These are phyloP conservation scores for Stagonosporopsis chrysanthemi DNA, from an alignment of 2,329 filamentous ascomycete genomes.

Conservation along the genomic window DNA sequence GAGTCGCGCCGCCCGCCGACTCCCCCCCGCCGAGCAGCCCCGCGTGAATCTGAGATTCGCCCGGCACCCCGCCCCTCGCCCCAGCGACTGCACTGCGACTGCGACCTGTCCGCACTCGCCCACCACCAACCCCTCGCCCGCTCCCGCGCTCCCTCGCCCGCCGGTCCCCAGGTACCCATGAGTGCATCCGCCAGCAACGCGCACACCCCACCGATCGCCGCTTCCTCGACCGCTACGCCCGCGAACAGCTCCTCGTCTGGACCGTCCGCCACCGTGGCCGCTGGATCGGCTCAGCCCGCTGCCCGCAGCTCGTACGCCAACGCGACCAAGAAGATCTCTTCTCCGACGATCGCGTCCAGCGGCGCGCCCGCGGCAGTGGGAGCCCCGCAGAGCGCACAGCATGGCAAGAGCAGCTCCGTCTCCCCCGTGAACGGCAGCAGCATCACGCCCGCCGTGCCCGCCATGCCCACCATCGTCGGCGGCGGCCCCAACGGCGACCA, in stretches of 20 bases:
- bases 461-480: conserved; percentile 67
- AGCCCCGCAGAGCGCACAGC: conserved; percentile 61
- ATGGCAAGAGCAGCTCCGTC: conserved; percentile 56
- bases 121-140: neutral
- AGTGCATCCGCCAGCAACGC: conserved; percentile 65
- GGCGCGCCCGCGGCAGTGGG: conserved; percentile 62
- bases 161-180: conserved; percentile 59
- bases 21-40: conserved; percentile 30
- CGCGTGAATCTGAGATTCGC: conserved; percentile 43
- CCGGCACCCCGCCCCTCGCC: conserved; percentile 27
- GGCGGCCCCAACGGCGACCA: conserved; percentile 79
- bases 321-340: conserved; percentile 64
- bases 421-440: conserved; percentile 85
- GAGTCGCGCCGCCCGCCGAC: conserved; percentile 36
- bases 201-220: conserved; percentile 57
- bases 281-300: conserved; percentile 64
- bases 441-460: conserved; percentile 72
- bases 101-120: conserved; percentile 9
- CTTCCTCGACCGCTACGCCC: conserved; percentile 57
- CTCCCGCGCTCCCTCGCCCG: conserved; percentile 19
- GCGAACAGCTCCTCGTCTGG: conserved; percentile 58
- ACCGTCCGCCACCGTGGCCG: conserved; percentile 58
- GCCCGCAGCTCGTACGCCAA: conserved; percentile 66
- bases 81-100: conserved; percentile 4
- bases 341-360: conserved; percentile 59